Percentiles rank a stretch among this genome's conserved stretches.
Evolutionary conservation across 2,329 filamentous ascomycete genomes (phyloP).

Genomic region (Aureobasidium zeae): DNA sequence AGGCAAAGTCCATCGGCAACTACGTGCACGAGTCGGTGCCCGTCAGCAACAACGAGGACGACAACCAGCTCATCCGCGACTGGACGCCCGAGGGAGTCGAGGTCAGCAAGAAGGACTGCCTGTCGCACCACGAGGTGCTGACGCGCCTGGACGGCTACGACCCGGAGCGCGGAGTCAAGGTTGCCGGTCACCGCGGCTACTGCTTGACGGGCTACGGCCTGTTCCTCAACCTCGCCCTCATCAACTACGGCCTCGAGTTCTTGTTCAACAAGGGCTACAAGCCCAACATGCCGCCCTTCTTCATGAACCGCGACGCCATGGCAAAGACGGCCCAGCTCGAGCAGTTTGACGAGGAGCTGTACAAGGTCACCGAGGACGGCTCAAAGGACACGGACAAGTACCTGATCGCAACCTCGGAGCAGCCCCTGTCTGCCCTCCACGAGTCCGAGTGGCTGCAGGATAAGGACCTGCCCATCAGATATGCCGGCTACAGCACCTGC

Average conservation of each 20-base stretch:
- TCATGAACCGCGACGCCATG: constrained; percentile 95
- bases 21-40: constrained; percentile 85
- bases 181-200: constrained; percentile 90
- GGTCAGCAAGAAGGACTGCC: constrained; percentile 64
- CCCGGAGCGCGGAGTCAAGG: constrained; percentile 82
- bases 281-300: constrained; percentile 65
- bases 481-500: constrained; percentile 81
- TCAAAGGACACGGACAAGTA: constrained; percentile 75
- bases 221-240: constrained; percentile 81
- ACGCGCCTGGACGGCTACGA: constrained; percentile 84
- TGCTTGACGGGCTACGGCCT: constrained; percentile 85
- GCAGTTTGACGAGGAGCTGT: constrained; percentile 95
- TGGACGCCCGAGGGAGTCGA: constrained; percentile 67
- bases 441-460: constrained; percentile 85
- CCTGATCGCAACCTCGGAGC: constrained; percentile 77
- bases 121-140: constrained; percentile 94
- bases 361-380: constrained; percentile 84
- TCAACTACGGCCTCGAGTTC: constrained; percentile 92
- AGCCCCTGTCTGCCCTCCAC: constrained; percentile 81
- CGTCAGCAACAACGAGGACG: constrained; percentile 70
- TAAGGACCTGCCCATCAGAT: constrained; percentile 81
- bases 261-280: constrained; percentile 59
- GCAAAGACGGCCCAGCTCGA: constrained; percentile 95
- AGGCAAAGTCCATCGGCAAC: constrained; percentile 80
- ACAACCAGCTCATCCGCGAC: constrained; percentile 66